These are phyloP conservation scores for Plasmodium relictum DNA, from an alignment of 169 alveolate genomes.

Conservation along the genomic window DNA sequence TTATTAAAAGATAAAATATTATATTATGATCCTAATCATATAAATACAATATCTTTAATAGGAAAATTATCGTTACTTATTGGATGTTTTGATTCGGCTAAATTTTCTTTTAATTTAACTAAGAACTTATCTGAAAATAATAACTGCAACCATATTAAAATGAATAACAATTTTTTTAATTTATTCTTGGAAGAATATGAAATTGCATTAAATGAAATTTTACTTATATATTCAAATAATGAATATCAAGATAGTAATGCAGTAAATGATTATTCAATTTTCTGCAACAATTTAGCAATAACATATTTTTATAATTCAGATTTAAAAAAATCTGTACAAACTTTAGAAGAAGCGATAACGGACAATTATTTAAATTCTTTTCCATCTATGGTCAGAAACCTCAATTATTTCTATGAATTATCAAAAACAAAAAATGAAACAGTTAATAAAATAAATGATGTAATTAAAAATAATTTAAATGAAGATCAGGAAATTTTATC, in stretches of 20 bases:
- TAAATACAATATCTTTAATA: constrained; percentile 45
- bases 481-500: constrained; percentile 35
- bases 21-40: constrained; percentile 23
- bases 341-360: constrained; percentile 23
- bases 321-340: constrained; percentile 29
- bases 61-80: constrained; percentile 60
- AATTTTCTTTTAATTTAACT: constrained; percentile 2
- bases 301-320: constrained; percentile 47
- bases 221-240: neutral
- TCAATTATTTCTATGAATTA: constrained; percentile 45
- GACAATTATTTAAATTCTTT: constrained; percentile 26
- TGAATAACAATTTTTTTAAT: constrained; percentile 14
- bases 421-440: constrained; percentile 39
- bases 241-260: neutral
- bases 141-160: neutral
- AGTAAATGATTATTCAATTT: constrained; percentile 37
- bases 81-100: constrained; percentile 45
- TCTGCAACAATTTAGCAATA: constrained; percentile 41
- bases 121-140: neutral
- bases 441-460: constrained; percentile 15
- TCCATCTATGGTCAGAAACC: constrained; percentile 37
- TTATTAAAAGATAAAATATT: constrained; percentile 55
- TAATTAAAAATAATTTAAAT: constrained; percentile 1
- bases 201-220: constrained; percentile 29
- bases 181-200: constrained; percentile 48